Base-by-base conservation (phyloP, 768 basidiomycete species). In the Kwoniella sp. region DNA sequence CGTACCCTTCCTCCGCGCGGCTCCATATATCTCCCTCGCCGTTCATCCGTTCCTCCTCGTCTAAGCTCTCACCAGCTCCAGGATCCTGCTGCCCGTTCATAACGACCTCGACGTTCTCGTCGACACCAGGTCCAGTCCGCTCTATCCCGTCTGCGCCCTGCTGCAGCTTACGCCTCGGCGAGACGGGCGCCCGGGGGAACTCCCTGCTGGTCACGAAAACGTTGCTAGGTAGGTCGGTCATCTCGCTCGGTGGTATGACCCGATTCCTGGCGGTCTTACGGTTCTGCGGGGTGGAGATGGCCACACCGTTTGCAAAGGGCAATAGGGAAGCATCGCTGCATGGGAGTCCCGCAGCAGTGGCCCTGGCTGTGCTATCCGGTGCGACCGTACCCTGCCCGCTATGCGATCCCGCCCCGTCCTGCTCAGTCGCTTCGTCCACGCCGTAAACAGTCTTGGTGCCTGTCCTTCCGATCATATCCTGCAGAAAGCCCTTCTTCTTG, bases 401-500 rank as follows among this genome's bases (percentile, higher is more conserved):
- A 6, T 36, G 34, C 15, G 34, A 36, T 36, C 15, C 19, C 15
- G 7, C 15, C 15, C 19, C 15, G 15, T 36, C 34, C 15, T 36
- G 7, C 34, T 36, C 34, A 19, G 19, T 19, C 7, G 15, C 5
- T 7, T 36, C 34, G 34, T 7, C 34, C 22, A 23, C 25, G 3
- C 25, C 49, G 23, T 65, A 70, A 3, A 63, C 49, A 7, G 59
- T 67, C 48, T 54, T 52, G 0, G 43, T 54, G 4, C 53, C 59
- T 27, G 28, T 43, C 15, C 57, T 22, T 5, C 36, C 56, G 25
- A 39, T 57, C 63, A 67, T 70, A 17, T 63, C 54, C 29, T 53
- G 56, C 57, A 70, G 37, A 43, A 67, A 70, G 11, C 65, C 68
- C 40, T 56, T 63, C 46, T 59, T 60, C 54, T 70, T 70, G 36